Percentiles rank a stretch among this genome's conserved stretches.
Conservation (phyloP, 257 asterid species). For the Coffea eugenioides region DNA sequence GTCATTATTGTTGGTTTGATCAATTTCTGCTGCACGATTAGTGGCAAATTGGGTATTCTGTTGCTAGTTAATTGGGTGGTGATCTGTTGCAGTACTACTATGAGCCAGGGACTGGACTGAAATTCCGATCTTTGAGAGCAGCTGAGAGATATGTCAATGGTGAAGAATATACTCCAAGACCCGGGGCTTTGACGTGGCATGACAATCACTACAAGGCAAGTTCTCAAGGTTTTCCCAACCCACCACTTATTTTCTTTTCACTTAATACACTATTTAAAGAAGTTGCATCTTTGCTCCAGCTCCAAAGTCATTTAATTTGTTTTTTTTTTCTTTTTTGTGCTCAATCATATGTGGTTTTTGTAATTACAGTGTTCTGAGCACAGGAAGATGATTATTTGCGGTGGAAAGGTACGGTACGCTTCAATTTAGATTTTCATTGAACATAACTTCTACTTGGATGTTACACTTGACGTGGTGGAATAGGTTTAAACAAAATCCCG, state of each 20-base stretch:
- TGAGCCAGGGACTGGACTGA: constrained; percentile 71
- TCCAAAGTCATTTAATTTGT: not conserved
- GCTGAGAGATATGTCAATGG: constrained; percentile 54
- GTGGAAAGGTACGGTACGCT: constrained; percentile 64
- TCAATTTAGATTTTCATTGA: not conserved
- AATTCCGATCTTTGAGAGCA: constrained; percentile 60
- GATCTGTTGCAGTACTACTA: constrained; percentile 56
- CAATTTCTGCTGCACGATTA: too few species aligned
- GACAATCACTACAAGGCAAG: constrained; percentile 25
- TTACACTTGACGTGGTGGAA: not conserved
- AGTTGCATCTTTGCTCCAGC: not conserved
- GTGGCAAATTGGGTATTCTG: too few species aligned
- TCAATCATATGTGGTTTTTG: too few species aligned
- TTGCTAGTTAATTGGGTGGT: not conserved
- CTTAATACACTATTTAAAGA: constrained; percentile 7
- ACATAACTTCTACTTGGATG: not conserved
- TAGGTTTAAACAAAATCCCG: not conserved
- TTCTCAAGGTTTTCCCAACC: not conserved
- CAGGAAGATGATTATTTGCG: constrained; percentile 46
- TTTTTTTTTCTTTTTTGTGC: not conserved
- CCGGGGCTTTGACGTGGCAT: constrained; percentile 14
- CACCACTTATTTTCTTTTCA: not conserved
- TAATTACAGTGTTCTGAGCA: constrained; percentile 25
- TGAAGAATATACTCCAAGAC: constrained; percentile 19
- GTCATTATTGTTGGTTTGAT: too few species aligned